Conservation (phyloP, 2,329 filamentous ascomycete species). For the Microdochium trichocladiopsis region DNA sequence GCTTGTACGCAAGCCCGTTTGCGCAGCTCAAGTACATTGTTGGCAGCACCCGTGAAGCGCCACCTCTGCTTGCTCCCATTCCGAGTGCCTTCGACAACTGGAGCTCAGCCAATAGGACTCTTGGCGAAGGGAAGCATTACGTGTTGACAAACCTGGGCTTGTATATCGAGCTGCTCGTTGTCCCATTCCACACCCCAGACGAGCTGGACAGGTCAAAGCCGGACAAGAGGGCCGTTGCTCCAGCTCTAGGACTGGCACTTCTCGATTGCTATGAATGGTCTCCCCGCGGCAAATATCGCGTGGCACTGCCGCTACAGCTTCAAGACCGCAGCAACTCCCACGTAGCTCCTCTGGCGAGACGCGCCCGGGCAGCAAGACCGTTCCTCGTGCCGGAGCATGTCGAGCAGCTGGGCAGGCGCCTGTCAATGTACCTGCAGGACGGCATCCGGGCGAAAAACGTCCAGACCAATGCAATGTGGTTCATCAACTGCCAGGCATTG, state of each 20-base stretch:
- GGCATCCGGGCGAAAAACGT: background rate
- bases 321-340: background rate
- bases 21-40: background rate
- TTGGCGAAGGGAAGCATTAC: background rate
- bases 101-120: background rate
- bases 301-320: background rate
- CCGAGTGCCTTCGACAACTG: background rate
- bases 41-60: background rate
- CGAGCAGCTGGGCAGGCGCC: background rate
- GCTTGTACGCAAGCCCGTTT: background rate
- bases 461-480: background rate
- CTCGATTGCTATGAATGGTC: background rate
- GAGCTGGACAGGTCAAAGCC: background rate
- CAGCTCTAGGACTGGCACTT: background rate
- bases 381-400: background rate
- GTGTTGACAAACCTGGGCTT: background rate
- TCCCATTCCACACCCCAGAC: background rate
- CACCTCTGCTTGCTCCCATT: background rate
- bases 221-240: background rate
- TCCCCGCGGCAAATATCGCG: background rate
- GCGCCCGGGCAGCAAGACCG: background rate
- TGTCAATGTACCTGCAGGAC: background rate
- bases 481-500: background rate
- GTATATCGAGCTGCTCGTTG: background rate
- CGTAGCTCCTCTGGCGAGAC: background rate